phyloP scores from a whole-genome alignment of 805 yeast species.

The Suhomyces vadensis region DNA sequence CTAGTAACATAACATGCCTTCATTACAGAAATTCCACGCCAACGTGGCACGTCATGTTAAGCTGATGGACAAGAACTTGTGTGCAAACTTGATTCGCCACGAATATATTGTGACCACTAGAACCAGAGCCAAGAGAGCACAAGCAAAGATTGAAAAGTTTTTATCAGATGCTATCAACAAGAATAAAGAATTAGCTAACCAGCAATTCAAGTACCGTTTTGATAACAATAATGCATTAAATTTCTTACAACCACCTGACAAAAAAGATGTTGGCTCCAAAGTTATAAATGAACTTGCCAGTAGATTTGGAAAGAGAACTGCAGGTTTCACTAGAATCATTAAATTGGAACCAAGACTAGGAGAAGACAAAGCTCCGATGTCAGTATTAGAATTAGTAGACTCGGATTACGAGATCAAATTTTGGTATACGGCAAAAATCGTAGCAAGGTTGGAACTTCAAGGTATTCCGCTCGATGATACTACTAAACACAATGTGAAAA shows the following conservation, averaged over 20 bases:
- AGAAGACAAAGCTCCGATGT: constrained; percentile 84
- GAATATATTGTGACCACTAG: constrained; percentile 45
- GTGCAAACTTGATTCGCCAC: constrained; percentile 46
- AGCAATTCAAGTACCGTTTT: constrained; percentile 14
- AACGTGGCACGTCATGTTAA: constrained; percentile 44
- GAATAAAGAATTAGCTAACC: constrained; percentile 20
- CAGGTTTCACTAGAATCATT: constrained; percentile 86
- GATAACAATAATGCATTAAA: constrained; percentile 19
- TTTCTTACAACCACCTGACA: constrained; percentile 30
- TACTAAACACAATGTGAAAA: constrained; percentile 58
- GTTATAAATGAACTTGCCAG: constrained; percentile 63
- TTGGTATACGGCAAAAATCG: constrained; percentile 78
- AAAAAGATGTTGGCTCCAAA: constrained; percentile 45
- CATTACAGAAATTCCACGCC: constrained; percentile 42
- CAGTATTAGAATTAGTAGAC: constrained; percentile 84
- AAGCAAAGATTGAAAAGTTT: constrained; percentile 40
- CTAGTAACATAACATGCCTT: constrained; percentile 35
- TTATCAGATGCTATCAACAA: constrained; percentile 32
- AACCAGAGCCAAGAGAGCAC: constrained; percentile 47
- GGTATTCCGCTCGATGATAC: constrained; percentile 48
- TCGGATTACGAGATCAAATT: constrained; percentile 61
- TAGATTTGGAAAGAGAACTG: constrained; percentile 61
- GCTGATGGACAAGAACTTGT: constrained; percentile 46
- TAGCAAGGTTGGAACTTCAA: constrained; percentile 75
- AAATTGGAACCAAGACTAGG: constrained; percentile 83